Evolutionary conservation across 2,329 filamentous ascomycete genomes (phyloP), one percentile per base, ranked within the genome.

Genomic region (Ceratocystis eucalypticola): DNA sequence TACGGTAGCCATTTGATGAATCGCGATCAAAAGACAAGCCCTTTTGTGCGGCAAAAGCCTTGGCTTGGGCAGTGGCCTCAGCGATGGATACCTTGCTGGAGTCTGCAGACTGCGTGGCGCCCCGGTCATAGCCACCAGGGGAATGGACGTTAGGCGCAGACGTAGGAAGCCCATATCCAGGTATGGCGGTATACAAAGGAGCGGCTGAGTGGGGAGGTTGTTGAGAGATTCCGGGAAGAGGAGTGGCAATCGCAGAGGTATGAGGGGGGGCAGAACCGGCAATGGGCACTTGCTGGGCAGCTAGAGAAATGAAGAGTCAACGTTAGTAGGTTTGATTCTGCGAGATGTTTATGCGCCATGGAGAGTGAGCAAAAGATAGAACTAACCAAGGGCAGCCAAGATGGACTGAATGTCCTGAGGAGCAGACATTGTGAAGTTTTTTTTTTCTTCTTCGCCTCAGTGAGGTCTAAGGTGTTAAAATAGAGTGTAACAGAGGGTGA

Each of bases 31-130:
- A 87, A 17, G 81, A 79, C 46, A 81, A 77, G 68, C 89, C 89
- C 73, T 90, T 89, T 74, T 93, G 87, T 37, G 88, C 85, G 50
- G 91, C 89, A 74, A 89, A 89, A 53, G 87, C 88, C 74, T 89
- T 88, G 61, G 90, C 91, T 74, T 91, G 90, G 48, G 91, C 89
- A 71, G 96, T 87, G 62, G 90, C 88, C 74, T 95, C 90, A 30
- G 50, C 63, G 12, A 67, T 45, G 41, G 46, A 62, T 25, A 53
- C 41, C n/a, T 45, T 37, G 50, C n/a, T 45, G 3, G 61, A 28
- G 44, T 25, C 44, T 28, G 15, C 41, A n/a, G 53, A 41, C 30
- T 44, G 55, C 8, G 65, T 41, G 61, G 62, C 62, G 65, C 59
- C 33, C 17, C 48, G 22, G 53, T 44, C 45, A 33, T 55, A 62